Evolutionary conservation across 345 rosid species (phyloP).

Genomic region (Hevea brasiliensis): DNA sequence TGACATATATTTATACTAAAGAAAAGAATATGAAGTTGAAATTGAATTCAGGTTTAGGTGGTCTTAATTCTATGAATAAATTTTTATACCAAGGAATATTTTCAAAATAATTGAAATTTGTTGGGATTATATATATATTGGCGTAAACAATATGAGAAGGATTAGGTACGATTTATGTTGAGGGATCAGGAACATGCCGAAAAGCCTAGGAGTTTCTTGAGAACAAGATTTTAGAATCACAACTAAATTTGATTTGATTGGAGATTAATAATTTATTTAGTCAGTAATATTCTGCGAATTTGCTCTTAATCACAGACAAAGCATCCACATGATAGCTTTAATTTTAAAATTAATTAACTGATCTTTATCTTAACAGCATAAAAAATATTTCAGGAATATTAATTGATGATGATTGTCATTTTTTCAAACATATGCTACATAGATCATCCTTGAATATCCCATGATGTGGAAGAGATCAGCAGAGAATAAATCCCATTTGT

Average conservation of each 20-base stretch:
- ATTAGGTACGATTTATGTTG: slow-evolving; percentile 18
- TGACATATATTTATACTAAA: no score
- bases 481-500: background rate
- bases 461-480: background rate
- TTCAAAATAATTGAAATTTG: background rate
- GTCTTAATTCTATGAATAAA: no score
- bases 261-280: background rate
- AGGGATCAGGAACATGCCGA: slow-evolving; percentile 32
- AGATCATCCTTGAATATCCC: background rate
- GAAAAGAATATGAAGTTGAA: no score
- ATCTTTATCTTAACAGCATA: no score
- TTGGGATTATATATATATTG: background rate
- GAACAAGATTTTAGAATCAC: slow-evolving; percentile 41
- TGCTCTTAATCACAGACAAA: slow-evolving; percentile 13
- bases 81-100: background rate
- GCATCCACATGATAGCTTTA: slow-evolving; percentile 11
- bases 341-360: background rate
- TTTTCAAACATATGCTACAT: background rate
- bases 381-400: no score
- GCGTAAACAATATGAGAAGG: background rate
- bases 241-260: background rate
- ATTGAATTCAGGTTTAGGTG: background rate
- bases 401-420: background rate
- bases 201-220: slow-evolving; percentile 25
- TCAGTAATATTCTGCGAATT: slow-evolving; percentile 6